These are phyloP conservation scores for Sugiyamaella qingdaonensis DNA, from an alignment of 805 yeast species.

Conservation along the genomic window DNA sequence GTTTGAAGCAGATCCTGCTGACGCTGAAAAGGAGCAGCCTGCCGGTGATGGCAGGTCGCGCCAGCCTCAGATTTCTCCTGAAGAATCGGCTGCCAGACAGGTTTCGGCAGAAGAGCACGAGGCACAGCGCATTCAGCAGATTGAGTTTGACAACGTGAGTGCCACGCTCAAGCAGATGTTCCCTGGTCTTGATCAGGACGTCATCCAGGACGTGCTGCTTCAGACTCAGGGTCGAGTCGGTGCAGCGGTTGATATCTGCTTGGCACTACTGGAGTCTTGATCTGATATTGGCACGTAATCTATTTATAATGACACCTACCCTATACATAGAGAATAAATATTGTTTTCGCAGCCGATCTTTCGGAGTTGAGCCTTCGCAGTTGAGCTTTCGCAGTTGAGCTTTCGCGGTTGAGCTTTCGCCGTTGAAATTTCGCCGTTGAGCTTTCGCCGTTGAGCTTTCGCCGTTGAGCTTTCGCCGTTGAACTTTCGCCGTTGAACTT, in stretches of 20 bases:
- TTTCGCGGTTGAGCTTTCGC: too few relatives aligned
- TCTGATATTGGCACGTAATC: not conserved
- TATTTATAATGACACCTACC: not conserved
- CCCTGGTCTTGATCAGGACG: conserved; percentile 63
- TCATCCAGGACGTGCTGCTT: conserved; percentile 64
- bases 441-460: too few relatives aligned
- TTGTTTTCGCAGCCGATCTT: not conserved
- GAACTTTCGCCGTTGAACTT: too few relatives aligned
- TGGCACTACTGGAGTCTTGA: conserved; percentile 29
- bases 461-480: too few relatives aligned
- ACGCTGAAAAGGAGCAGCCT: conserved; percentile 13
- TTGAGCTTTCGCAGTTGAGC: too few relatives aligned
- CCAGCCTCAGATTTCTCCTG: conserved; percentile 20
- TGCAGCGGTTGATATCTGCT: conserved; percentile 63
- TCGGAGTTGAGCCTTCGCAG: too few relatives aligned
- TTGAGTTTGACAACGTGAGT: conserved; percentile 45
- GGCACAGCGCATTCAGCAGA: conserved; percentile 37
- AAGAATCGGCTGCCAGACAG: conserved; percentile 34
- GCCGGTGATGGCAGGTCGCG: not conserved
- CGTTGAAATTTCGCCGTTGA: too few relatives aligned
- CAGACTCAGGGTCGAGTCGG: conserved; percentile 67
- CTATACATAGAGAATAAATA: conserved; percentile 5
- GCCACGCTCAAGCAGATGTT: conserved; percentile 62
- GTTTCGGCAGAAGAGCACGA: conserved; percentile 37
- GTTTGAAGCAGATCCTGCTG: conserved; percentile 32